phyloP scores from a whole-genome alignment of 225 moss, liverwort and hornwort species.

The Polytrichum commune region DNA sequence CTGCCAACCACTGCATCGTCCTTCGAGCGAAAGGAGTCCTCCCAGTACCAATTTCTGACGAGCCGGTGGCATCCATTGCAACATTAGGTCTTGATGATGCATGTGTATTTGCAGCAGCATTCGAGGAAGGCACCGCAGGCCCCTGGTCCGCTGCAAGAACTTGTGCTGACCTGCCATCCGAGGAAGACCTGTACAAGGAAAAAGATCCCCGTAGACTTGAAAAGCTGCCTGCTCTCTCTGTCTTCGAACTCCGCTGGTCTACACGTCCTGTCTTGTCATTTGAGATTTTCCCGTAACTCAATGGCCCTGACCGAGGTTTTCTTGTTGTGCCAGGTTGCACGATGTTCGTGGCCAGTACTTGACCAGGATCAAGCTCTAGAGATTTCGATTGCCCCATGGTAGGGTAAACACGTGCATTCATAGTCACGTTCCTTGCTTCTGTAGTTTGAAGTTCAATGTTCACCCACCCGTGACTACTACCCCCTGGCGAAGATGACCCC shows the following conservation, averaged over 20 bases:
- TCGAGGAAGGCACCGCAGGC: not conserved
- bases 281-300: slow-evolving; percentile 21
- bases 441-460: slow-evolving; percentile 14
- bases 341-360: slow-evolving; percentile 6
- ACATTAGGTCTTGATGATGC: not conserved
- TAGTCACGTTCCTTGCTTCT: not conserved
- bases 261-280: slow-evolving; percentile 21
- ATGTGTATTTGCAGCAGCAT: not conserved
- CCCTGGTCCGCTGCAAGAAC: slow-evolving; percentile 13
- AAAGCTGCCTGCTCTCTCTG: slow-evolving; percentile 18
- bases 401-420: not conserved
- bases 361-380: no score
- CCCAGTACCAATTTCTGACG: not conserved
- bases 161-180: slow-evolving; percentile 14
- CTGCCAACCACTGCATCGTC: slow-evolving; percentile 37
- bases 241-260: slow-evolving; percentile 5
- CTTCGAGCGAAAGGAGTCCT: slow-evolving; percentile 21
- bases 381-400: not conserved
- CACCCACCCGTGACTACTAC: slow-evolving; percentile 21
- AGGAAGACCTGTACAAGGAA: slow-evolving; percentile 33
- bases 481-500: slow-evolving; percentile 13
- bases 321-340: slow-evolving; percentile 5
- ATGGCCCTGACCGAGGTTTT: slow-evolving; percentile 32
- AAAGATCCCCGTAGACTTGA: slow-evolving; percentile 26
- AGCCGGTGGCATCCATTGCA: not conserved